Conservation (phyloP, 1,284 basidiomycete genomes). For the Apiotrichum gracile region DNA sequence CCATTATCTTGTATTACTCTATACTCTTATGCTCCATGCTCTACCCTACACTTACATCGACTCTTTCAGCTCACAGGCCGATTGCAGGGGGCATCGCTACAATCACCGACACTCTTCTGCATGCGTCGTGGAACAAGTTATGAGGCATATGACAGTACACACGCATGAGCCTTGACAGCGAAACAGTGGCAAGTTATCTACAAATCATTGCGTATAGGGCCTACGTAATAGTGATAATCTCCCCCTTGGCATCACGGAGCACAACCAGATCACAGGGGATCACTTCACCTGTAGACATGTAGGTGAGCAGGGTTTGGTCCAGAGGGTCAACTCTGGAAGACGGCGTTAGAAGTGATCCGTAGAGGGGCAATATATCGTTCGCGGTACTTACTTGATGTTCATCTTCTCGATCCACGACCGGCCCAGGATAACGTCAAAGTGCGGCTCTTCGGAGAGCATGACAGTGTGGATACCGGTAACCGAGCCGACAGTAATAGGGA, state of each 20-base stretch:
- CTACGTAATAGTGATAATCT: conserved; percentile 77
- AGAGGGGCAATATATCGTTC: not conserved
- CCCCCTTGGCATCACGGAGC: conserved; percentile 64
- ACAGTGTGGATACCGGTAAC: conserved; percentile 52
- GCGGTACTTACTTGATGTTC: conserved; percentile 56
- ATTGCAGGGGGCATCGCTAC: too few relatives aligned
- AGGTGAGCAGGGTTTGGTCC: conserved; percentile 80
- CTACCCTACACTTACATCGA: too few relatives aligned
- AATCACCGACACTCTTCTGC: too few relatives aligned
- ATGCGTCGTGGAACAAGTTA: too few relatives aligned
- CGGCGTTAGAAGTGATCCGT: too few relatives aligned
- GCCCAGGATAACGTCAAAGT: conserved; percentile 94
- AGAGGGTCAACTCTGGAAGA: conserved; percentile 64
- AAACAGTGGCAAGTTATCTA: too few relatives aligned
- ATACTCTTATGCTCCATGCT: not conserved
- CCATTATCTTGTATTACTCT: too few relatives aligned
- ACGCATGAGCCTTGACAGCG: too few relatives aligned
- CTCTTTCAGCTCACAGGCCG: too few relatives aligned
- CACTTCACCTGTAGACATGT: conserved; percentile 91
- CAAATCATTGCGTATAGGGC: conserved; percentile 31
- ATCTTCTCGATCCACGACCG: conserved; percentile 89
- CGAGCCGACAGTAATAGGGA: conserved; percentile 57
- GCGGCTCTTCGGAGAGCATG: conserved; percentile 80
- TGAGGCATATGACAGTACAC: too few relatives aligned
- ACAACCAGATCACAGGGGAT: conserved; percentile 88